Base-by-base conservation (phyloP, 768 basidiomycete species). In the Dacryopinax spathularia region DNA sequence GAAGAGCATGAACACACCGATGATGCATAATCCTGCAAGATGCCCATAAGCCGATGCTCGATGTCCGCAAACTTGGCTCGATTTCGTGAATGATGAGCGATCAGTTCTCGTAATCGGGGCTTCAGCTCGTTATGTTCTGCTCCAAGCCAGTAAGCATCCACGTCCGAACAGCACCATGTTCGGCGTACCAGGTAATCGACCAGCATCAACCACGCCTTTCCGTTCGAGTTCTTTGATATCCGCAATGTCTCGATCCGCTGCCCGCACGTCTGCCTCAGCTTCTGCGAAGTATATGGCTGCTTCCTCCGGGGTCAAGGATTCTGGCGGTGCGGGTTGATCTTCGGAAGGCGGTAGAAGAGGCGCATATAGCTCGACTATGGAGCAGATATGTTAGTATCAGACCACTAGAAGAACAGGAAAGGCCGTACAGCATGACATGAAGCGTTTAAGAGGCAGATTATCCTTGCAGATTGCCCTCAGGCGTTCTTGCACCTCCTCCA, bases 191-290 rank as follows among this genome's bases (percentile, higher is more conserved):
- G 78, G 75, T 1, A 91, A 81, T 66, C 84, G 86, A 2, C 89
- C 89, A 0, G 88, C 86, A 5, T 81, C 81, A 2, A 83, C 78
- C 9, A 88, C 84, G 34, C 87, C 88, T 66, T 83, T 87, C 69
- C 80, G 80, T 68, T 87, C 84, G 48, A 91, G 73, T 15, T 77
- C 72, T 64, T 85, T 84, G 33, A 92, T 88, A 70, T 91, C 89
- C 35, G 80, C 81, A 79, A 91, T 82, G 68, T 90, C 88, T 7
- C 86, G 81, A 68, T 91, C 90, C 10, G 88, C 89, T 33, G 84
- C 81, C 33, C 89, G 88, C 60, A 91, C 83, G 61, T 92, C 90
- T 2, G 84, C 81, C 67, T 91, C 90, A 84, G 91, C 87, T 69
- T 92, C 89, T 0, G 79, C 73, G 10, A 91, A 73, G 48, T 56